A percentile compares a stretch with the other conserved stretches of the same genome.
These are phyloP conservation scores for Colletotrichum sp. DNA, from an alignment of 2,329 filamentous ascomycete species.

Conservation along the genomic window DNA sequence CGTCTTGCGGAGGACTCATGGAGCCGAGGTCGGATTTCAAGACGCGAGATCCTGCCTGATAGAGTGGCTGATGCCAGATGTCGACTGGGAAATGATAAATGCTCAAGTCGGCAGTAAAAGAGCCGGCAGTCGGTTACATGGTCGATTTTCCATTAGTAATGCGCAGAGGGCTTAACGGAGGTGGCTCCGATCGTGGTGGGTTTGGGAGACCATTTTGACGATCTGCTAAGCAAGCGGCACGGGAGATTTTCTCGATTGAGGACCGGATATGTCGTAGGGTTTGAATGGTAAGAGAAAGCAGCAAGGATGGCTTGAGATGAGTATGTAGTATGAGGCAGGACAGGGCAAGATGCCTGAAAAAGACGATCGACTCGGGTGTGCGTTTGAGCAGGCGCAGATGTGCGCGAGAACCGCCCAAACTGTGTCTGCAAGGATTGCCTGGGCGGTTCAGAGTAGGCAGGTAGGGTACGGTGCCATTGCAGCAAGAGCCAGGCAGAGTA, in stretches of 20 bases:
- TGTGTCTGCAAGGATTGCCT: not conserved
- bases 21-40: too few relatives aligned
- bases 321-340: not conserved
- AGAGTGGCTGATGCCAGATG: too few relatives aligned
- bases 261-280: not conserved
- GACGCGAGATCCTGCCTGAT: too few relatives aligned
- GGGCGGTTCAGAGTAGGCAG: not conserved
- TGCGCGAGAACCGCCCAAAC: not conserved
- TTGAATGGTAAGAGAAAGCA: not conserved
- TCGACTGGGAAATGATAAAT: not conserved
- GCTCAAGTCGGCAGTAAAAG: not conserved
- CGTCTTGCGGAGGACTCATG: too few relatives aligned
- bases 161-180: not conserved
- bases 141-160: not conserved
- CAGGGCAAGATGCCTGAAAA: not conserved
- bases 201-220: not conserved
- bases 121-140: not conserved
- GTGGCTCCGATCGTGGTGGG: not conserved
- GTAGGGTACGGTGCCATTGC: not conserved
- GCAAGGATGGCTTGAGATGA: not conserved
- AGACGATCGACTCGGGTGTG: not conserved
- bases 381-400: not conserved
- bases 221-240: not conserved
- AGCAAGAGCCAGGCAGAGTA: not conserved
- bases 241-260: constrained; percentile 11